phyloP scores from a whole-genome alignment of 805 yeast genomes.

The Ogataea wickerhamii region DNA sequence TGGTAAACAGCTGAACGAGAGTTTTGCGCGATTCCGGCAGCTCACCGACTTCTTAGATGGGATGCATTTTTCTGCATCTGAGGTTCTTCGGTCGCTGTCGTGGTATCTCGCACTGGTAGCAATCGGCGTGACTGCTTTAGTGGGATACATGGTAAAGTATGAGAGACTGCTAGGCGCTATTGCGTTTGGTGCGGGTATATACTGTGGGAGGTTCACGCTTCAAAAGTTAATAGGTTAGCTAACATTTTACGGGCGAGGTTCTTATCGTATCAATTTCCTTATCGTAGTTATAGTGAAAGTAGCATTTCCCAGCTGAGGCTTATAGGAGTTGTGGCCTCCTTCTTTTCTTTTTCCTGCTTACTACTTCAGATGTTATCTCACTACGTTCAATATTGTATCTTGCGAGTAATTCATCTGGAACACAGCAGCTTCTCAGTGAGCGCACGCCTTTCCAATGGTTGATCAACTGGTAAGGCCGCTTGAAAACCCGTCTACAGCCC shows the following conservation, averaged over 20 bases:
- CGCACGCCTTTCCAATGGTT: constrained; percentile 28
- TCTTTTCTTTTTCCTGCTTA: not conserved
- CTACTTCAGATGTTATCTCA: not conserved
- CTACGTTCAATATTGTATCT: not conserved
- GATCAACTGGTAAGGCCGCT: constrained; percentile 27
- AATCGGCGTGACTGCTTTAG: not conserved
- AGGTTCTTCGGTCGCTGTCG: not conserved
- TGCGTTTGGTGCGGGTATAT: constrained; percentile 10
- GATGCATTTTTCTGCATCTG: constrained; percentile 1
- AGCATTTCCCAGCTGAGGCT: too few species aligned
- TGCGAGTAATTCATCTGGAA: constrained; percentile 13
- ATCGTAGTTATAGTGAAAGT: too few species aligned
- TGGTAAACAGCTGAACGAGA: constrained; percentile 6
- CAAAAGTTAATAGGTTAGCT: not conserved
- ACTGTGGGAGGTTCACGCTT: constrained; percentile 5
- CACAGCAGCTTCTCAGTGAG: constrained; percentile 22
- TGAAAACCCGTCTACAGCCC: constrained; percentile 27
- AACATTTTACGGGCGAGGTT: too few species aligned
- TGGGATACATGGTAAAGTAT: constrained; percentile 6
- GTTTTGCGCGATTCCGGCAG: constrained; percentile 8
- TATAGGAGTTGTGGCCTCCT: not conserved
- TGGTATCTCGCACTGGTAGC: constrained; percentile 1
- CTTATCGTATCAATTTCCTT: too few species aligned
- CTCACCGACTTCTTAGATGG: constrained; percentile 2
- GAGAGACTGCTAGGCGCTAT: constrained; percentile 5